A percentile compares a stretch with the other conserved stretches of the same genome.
Conservation (phyloP, 2,329 filamentous ascomycete species). For the Hypocreales sp. region DNA sequence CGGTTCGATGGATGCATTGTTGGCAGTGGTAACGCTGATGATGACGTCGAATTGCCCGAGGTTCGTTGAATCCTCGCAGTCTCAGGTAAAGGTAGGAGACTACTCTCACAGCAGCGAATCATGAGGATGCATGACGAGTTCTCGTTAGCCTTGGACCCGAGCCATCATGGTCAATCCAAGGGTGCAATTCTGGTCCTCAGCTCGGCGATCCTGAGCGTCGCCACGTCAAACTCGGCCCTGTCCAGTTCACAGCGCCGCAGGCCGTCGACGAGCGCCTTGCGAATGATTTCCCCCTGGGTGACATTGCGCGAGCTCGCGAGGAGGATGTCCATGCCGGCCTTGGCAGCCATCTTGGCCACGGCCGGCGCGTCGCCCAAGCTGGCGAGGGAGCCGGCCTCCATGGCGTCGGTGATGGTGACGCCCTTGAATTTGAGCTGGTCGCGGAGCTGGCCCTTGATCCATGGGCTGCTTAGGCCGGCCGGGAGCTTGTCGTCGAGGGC, state of each 20-base stretch:
- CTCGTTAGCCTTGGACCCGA: too few species aligned
- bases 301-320: constrained; percentile 6
- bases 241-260: constrained; percentile 3
- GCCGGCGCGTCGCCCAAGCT: constrained; percentile 3
- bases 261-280: constrained; percentile 5
- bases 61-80: too few species aligned
- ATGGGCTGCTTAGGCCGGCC: constrained; percentile 7
- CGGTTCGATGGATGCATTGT: too few species aligned
- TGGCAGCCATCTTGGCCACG: constrained; percentile 3
- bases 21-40: too few species aligned
- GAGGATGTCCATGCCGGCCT: constrained; percentile 7
- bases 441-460: constrained; percentile 7
- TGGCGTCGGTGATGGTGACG: constrained; percentile 7
- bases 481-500: constrained; percentile 5
- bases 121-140: too few species aligned
- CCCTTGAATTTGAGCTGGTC: constrained; percentile 5
- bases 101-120: too few species aligned
- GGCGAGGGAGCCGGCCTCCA: constrained; percentile 6
- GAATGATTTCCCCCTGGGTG: constrained; percentile 5
- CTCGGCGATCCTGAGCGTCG: constrained; percentile 5
- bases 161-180: too few species aligned
- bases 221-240: constrained; percentile 5
- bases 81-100: too few species aligned
- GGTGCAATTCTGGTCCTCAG: constrained; percentile 4
- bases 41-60: too few species aligned